phyloP scores from a whole-genome alignment of 2,329 filamentous ascomycete species.

The Lasiodiplodia sp. region DNA sequence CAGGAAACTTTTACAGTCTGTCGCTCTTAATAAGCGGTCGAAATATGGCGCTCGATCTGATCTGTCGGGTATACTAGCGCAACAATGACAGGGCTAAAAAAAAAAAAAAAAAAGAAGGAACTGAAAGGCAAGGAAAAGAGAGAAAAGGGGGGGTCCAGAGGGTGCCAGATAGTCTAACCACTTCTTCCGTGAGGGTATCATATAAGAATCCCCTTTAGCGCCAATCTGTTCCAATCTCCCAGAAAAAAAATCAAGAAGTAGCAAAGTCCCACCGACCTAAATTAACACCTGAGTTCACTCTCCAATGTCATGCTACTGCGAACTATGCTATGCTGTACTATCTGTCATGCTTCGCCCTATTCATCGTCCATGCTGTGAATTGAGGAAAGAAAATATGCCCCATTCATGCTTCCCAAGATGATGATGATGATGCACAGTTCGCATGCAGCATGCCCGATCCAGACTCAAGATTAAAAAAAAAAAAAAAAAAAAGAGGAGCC shows the following conservation, averaged over 20 bases:
- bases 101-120: neutral
- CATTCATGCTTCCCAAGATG: neutral
- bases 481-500: slow-evolving; percentile 1
- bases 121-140: neutral
- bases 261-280: neutral
- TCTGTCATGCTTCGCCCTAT: neutral
- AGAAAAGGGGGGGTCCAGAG: neutral
- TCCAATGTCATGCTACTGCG: neutral
- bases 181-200: neutral
- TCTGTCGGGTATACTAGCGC: slow-evolving; percentile 19
- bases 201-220: neutral
- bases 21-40: neutral
- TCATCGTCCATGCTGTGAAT: neutral
- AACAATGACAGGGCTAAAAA: neutral
- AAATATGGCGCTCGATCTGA: neutral
- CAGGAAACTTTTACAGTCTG: neutral
- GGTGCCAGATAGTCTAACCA: neutral
- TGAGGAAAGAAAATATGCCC: neutral
- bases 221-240: neutral
- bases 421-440: neutral
- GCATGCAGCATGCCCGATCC: slow-evolving; percentile 1
- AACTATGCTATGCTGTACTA: slow-evolving; percentile 1
- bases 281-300: neutral
- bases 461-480: slow-evolving; percentile 2
- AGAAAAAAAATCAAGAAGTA: neutral